Evolutionary conservation across 2,329 filamentous ascomycete genomes (phyloP), one percentile per base, ranked within the genome.

Genomic region (Nigrograna mackinnonii): DNA sequence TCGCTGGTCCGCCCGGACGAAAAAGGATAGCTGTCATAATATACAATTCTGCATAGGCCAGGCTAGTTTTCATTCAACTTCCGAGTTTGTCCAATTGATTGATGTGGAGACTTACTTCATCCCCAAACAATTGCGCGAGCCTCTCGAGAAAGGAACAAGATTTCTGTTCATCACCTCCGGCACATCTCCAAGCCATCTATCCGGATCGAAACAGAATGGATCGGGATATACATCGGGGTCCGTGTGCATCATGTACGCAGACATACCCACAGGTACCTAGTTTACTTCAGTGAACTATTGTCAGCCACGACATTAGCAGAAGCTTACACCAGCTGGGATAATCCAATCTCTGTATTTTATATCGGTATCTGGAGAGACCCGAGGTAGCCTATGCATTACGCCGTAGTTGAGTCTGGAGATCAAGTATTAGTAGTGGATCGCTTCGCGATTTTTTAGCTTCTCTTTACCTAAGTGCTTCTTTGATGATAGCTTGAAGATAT

Each of bases 121-220:
- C 4, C 55, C 55, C 3, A 57, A 17, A 33, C 55, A 58, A 21
- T 50, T 55, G 6, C 55, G 38, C 9, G 45, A 50, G 4, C 55
- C 55, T 6, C 39, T 37, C 7, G 51, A 37, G 39, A 58, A 57
- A 2, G 53, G 50, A 6, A 57, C 49, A 12, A 41, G 34, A 35
- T 40, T 52, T 22, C 37, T 41, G 28, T 40, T 33, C 37, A 40
- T 40, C 2, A 7, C 5, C 12, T 17, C 18, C 11, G 11, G 12
- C 12, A 36, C 17, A 12, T 36, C 34, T 17, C 18, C 18, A 12
- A 58, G 39, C 72, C 35, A 81, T 21, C 61, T 43, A 35, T 62
- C 60, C 4, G 61, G 60, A 2, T 26, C 37, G 39, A 65, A 63
- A 4, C 17, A 19, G 6, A 37, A 22, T 6, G 60, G 51, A 5